Base-by-base conservation (phyloP, 768 basidiomycete genomes). In the Rhodotorula sphaerocarpa region DNA sequence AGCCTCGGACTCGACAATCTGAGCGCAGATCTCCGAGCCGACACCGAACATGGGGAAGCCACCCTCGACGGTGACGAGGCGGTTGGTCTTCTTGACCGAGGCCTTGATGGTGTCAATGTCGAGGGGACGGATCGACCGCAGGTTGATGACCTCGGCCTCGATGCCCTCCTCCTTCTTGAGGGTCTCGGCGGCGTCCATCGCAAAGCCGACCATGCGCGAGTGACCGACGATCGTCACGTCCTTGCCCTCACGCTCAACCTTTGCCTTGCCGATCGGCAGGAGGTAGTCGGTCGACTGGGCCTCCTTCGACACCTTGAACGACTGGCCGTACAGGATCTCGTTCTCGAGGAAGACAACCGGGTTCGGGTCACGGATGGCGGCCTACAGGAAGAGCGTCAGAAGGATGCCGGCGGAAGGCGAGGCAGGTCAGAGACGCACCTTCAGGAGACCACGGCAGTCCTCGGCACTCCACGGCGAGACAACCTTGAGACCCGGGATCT, bases 1-100 rank as follows among this genome's bases (percentile, higher is more conserved):
- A 5, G 91, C 90, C 72, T 95, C 89, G 71, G 88, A 89, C 81
- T 99, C 95, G 58, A 93, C 81, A 71, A 97, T 90, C 77, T 97
- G 92, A 20, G 95, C 95, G 70, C 88, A 89, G 72, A 99, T 93
- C 78, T 99, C 95, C 71, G 90, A 92, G 69, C 95, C 95, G 58
- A 99, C 93, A 79, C 95, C 90, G 76, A 96, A 97, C 53, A 83
- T 85, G 43, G 95, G 95, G 90, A 95, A 99, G 43, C 95, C 95
- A 76, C 93, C 93, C 78, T 99, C 95, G 54, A 90, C 92, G 60
- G 87, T 88, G 57, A 99, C 80, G 66, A 99, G 82, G 59, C 89
- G 82, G 79, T 93, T 93, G 39, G 95, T 99, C 82, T 99, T 99
- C 82, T 97, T 97, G 72, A 99, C 89, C 12, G 90, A 92, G 73